These are phyloP conservation scores for Gigaspora rosea DNA, from an alignment of 192 early-diverging fungal species.

Conservation along the genomic window DNA sequence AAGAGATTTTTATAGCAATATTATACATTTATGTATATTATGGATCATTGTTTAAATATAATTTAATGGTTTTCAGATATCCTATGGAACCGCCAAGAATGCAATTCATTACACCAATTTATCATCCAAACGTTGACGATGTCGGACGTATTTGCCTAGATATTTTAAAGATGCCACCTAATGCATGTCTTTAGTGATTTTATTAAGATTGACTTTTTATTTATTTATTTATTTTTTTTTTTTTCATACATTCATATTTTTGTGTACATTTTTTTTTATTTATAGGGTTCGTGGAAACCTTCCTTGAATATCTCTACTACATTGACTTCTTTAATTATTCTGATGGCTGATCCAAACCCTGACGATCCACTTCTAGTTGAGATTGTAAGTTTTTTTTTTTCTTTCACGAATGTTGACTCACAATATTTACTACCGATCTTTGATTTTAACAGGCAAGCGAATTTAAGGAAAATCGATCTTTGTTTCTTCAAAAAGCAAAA, in stretches of 20 bases:
- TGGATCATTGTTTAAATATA: not conserved
- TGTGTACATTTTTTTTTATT: not conserved
- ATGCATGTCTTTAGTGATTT: conserved; percentile 26
- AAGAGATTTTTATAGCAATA: not conserved
- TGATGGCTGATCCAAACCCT: conserved; percentile 70
- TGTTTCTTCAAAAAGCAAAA: conserved; percentile 50
- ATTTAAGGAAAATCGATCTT: conserved; percentile 45
- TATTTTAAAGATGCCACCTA: conserved; percentile 62
- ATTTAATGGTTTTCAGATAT: conserved; percentile 45
- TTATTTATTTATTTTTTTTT: no score
- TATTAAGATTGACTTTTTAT: not conserved
- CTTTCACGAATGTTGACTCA: not conserved
- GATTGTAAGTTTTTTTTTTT: conserved; percentile 44
- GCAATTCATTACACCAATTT: conserved; percentile 72
- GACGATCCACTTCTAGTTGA: conserved; percentile 75
- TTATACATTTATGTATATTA: not conserved
- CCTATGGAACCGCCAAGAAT: conserved; percentile 74
- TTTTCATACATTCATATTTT: not conserved
- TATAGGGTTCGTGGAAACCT: conserved; percentile 68
- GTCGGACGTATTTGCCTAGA: conserved; percentile 75
- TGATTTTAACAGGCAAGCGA: conserved; percentile 48
- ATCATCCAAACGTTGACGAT: conserved; percentile 83
- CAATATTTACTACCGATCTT: not conserved
- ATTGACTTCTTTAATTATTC: conserved; percentile 55
- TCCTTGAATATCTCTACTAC: conserved; percentile 64